Evolutionary conservation across 139 green algal species (phyloP), one percentile per base, ranked within the genome.

Genomic region (Chlorella sp.): DNA sequence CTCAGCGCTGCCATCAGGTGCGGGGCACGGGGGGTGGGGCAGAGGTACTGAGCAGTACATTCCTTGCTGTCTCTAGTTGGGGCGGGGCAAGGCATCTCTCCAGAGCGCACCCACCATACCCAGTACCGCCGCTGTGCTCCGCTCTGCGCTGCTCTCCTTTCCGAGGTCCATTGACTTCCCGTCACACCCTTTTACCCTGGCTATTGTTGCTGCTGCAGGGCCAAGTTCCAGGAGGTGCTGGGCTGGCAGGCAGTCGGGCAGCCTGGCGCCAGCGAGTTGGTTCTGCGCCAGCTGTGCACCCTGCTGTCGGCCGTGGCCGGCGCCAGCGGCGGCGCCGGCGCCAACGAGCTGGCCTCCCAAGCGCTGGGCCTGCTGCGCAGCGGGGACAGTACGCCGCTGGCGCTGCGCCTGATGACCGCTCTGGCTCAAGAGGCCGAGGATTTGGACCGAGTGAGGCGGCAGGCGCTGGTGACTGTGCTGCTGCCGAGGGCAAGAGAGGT

Each of bases 361-460:
- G 88, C 81, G 57, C 60, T 91, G 42, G 66, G 37, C 30, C 78
- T 92, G 89, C 83, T 92, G 78, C 48, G 28, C 60, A 26, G 42
- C 42, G 69, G 7, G 1, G 18, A 5, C 57, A 86, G 34, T 21
- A 22, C 64, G 21, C 21, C 32, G 78, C 66, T 92, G 78, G 71
- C 69, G 60, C 85, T 94, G 80, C 77, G 81, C 80, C 88, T 94
- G 78, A 89, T 94, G 77, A 88, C 86, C 28, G 86, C 86, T 30
- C 77, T 94, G 60, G 92, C 91, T 5, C 91, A 94, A 79, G 92
- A 94, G 89, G 89, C 85, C 2, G 88, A 93, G 18, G 91, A 40
- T 24, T 68, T 94, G 83, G 90, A 94, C 78, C 73, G 77, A 16
- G 69, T 64, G 48, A 86, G 84, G 24, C 83, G 89, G 19, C 48